Evolutionary conservation across 257 asterid species (phyloP), one percentile per base, ranked within the genome.

Genomic region (Rubia yunnanensis): DNA sequence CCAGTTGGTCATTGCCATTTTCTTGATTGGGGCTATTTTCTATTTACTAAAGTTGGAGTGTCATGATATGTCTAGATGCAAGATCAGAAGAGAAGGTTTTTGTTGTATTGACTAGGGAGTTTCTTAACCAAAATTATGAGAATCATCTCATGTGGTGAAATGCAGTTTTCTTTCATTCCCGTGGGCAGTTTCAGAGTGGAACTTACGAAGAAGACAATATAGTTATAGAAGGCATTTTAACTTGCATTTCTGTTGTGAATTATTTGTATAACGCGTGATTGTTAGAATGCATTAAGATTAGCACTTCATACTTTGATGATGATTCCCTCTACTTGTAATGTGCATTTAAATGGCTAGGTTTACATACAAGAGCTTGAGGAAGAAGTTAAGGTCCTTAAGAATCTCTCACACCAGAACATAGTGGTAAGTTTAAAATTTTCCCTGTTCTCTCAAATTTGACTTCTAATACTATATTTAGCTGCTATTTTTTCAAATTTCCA

Each of bases 401-500:
- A 76, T 72, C 80, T 76, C 39, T 76, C 80, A 15, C 80, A 76
- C 68, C 68, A 71, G 6, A 76, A 76, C 59, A 76, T 76, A 35
- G 80, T 76, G 63, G 80, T 76, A 59, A 76, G 77, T 72, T 15
- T 23, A n/a, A n/a, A 18, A 30, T 41, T 53, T 23, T 22, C 22
- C 10, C 22, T 13, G 14, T 60, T 14, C 10, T 5, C 36, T 59
- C 3, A 64, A 64, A 5, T 53, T 1, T 50, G 39, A 27, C 49
- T 27, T 48, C 48, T 10, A 10, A 20, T 28, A 34, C 13, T 54
- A 18, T 48, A 31, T 30, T 9, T 7, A 48, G n/a, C 13, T 35
- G n/a, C 55, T 14, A 3, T 30, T 24, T 41, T 23, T 10, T 64
- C 18, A 49, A 31, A 39, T 44, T 76, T 58, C 61, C 39, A 26